These are phyloP conservation scores for Blastomyces gilchristii DNA, from an alignment of 2,329 filamentous ascomycete genomes.

Conservation along the genomic window DNA sequence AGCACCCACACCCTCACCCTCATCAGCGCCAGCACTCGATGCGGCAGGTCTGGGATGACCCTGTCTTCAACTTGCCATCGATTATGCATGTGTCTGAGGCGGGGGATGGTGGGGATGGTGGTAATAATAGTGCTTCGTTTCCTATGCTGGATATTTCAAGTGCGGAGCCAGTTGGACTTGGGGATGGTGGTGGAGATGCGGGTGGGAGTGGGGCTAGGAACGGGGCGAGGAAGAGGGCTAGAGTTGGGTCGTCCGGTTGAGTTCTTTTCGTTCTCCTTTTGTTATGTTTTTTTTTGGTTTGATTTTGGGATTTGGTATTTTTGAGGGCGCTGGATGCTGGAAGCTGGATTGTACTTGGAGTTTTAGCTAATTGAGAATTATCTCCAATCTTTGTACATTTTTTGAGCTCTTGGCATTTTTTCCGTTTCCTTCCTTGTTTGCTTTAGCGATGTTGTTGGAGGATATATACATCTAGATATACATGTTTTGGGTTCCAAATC, in stretches of 20 bases:
- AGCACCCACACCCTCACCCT: neutral
- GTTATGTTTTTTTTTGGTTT: neutral
- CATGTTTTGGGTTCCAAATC: no score
- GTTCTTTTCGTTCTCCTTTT: neutral
- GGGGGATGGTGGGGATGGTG: neutral
- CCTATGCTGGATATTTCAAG: neutral
- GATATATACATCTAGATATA: no score
- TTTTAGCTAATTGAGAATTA: no score
- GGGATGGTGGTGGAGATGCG: neutral
- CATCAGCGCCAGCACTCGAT: slow-evolving; percentile 5
- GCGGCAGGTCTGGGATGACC: slow-evolving; percentile 9
- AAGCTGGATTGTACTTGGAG: neutral
- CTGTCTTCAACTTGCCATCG: slow-evolving; percentile 8
- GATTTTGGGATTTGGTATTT: neutral
- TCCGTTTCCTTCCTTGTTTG: no score
- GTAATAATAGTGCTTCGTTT: neutral
- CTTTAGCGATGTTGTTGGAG: no score
- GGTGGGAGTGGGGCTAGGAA: no score
- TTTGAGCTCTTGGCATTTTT: no score
- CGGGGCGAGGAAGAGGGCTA: slow-evolving; percentile 3
- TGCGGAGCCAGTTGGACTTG: neutral
- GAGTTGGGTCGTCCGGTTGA: neutral
- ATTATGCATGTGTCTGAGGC: slow-evolving; percentile 3
- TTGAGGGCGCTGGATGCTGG: neutral
- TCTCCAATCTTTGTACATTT: no score